Percentiles rank a stretch among this genome's conserved stretches.
Evolutionary conservation across 176 grass and related monocot genomes (phyloP).

Genomic region (Ensete ventricosum): DNA sequence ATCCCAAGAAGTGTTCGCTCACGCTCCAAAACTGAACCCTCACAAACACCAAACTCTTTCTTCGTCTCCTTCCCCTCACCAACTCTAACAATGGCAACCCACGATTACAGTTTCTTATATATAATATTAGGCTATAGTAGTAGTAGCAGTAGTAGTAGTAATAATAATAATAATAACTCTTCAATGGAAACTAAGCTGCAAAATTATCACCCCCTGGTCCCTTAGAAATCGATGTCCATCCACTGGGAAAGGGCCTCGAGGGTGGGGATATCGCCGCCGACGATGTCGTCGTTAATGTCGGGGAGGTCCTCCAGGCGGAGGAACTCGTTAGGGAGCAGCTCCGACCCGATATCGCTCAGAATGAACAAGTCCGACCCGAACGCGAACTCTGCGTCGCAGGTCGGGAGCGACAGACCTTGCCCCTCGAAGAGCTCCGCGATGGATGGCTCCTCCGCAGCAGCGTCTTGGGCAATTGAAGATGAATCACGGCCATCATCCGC

Average conservation of each 20-base stretch:
- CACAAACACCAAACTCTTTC: neutral
- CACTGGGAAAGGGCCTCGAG: constrained; percentile 3
- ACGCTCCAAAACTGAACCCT: neutral
- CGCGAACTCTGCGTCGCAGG: neutral
- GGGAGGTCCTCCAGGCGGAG: neutral
- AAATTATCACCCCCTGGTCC: neutral
- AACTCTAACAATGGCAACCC: neutral
- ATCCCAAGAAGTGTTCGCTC: neutral
- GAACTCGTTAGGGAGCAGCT: neutral
- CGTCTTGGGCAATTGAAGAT: neutral
- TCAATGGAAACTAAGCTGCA: neutral
- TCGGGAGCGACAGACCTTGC: neutral
- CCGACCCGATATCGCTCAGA: neutral
- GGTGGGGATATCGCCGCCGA: neutral
- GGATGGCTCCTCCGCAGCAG: neutral
- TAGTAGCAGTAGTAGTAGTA: neutral
- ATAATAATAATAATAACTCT: neutral
- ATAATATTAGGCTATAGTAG: neutral
- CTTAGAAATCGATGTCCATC: constrained; percentile 6
- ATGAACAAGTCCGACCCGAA: neutral
- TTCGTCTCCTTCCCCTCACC: neutral
- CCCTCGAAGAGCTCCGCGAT: constrained; percentile 5
- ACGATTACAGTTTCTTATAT: neutral
- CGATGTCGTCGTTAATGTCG: neutral
- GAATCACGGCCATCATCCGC: neutral